These are phyloP conservation scores for Skeletonema potamos DNA, from an alignment of 108 stramenopile species.

Conservation along the genomic window DNA sequence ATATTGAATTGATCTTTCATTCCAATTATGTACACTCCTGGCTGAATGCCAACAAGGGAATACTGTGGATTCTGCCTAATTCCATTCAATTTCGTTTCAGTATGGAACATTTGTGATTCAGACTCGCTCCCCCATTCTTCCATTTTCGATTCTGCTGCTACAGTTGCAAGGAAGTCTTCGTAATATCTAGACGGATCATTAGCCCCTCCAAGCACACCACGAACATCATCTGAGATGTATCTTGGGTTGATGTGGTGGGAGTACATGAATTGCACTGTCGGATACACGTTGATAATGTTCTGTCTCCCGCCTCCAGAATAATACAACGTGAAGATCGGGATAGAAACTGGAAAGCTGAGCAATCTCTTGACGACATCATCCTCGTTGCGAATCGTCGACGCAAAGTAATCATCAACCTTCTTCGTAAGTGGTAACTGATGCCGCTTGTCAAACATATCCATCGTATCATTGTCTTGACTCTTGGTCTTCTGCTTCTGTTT, in stretches of 20 bases:
- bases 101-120: slow-evolving; percentile 12
- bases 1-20: slow-evolving; percentile 64
- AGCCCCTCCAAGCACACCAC: slow-evolving; percentile 7
- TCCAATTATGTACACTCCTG: slow-evolving; percentile 54
- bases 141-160: background rate
- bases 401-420: slow-evolving; percentile 36
- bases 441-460: slow-evolving; percentile 47
- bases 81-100: slow-evolving; percentile 30
- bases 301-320: slow-evolving; percentile 26
- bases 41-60: slow-evolving; percentile 42
- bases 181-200: slow-evolving; percentile 7
- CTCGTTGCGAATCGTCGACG: slow-evolving; percentile 8
- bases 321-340: slow-evolving; percentile 46
- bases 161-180: slow-evolving; percentile 29
- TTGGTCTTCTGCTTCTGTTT: slow-evolving; percentile 61
- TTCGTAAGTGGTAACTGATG: slow-evolving; percentile 23
- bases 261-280: slow-evolving; percentile 54
- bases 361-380: slow-evolving; percentile 26
- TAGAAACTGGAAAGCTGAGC: slow-evolving; percentile 36
- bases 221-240: slow-evolving; percentile 48
- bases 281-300: slow-evolving; percentile 45
- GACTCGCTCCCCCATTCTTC: background rate
- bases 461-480: slow-evolving; percentile 57
- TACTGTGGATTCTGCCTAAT: slow-evolving; percentile 52
- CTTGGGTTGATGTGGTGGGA: slow-evolving; percentile 51